Evolutionary conservation across 352 stramenopile genomes (phyloP), one percentile per base, ranked within the genome.

Genomic region (Pythium brassicae): DNA sequence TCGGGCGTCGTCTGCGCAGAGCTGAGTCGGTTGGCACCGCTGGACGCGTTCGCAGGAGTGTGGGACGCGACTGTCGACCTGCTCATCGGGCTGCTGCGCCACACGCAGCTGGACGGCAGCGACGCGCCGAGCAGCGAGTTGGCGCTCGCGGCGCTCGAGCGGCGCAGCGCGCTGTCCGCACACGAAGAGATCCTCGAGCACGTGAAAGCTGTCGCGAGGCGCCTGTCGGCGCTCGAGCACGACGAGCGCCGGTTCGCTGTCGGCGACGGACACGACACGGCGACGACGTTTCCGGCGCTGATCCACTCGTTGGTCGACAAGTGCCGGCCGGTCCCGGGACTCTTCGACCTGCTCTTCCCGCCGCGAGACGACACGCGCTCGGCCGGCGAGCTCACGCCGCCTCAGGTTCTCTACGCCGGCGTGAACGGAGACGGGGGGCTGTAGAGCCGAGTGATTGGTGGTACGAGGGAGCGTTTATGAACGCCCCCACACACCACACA

Each of bases 101-200:
- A 80, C 37, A 91, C 80, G 20, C 65, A 55, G 4, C 62, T 83
- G 37, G 62, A 73, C 32, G 25, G 27, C 26, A 39, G 45, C 25
- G 47, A 25, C 4, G 9, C 42, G 42, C 14, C 7, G 15, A 51
- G 69, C 34, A 55, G 66, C 51, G 58, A 72, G 37, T 42, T 59
- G 12, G 71, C 65, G 37, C 68, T 86, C 29, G 74, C 69, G 4
- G 76, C 78, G n/a, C 51, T 91, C 14, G 80, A 91, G 29, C 74
- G 80, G 15, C 74, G 80, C 51, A 84, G 72, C 27, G 72, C 86
- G 12, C 55, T 86, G 32, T 83, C 72, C 17, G 72, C 73, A 0
- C 81, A 91, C 37, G 81, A 91, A 44, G 81, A 91, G 53, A 89
- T 91, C 51, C 62, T 89, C 2, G 78, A 87, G 53, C 78, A 91